A percentile compares a stretch with the other conserved stretches of the same genome.
These are phyloP conservation scores for Lotus japonicus DNA, from an alignment of 306 rosid genomes.

Conservation along the genomic window DNA sequence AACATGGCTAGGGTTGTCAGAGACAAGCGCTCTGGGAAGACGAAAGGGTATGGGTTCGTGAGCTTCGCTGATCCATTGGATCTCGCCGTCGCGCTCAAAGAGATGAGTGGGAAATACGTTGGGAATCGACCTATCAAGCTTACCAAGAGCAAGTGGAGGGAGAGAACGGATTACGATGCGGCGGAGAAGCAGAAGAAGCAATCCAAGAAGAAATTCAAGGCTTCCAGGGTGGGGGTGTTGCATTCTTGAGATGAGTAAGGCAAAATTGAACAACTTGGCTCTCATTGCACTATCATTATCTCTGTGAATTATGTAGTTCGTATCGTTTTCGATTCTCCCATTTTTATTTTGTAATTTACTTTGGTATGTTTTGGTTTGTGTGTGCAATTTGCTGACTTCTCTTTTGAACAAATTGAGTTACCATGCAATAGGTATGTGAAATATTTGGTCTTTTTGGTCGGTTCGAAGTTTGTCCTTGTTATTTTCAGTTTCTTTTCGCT, in stretches of 20 bases:
- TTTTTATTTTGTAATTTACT: not conserved
- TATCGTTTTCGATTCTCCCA: too few relatives aligned
- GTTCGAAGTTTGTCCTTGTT: too few relatives aligned
- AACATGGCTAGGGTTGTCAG: constrained; percentile 67
- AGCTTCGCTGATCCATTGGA: constrained; percentile 25
- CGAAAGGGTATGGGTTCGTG: constrained; percentile 24
- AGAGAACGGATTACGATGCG: constrained; percentile 61
- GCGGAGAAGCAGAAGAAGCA: constrained; percentile 57
- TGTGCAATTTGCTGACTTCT: too few relatives aligned
- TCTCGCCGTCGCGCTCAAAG: constrained; percentile 72
- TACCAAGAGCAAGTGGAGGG: constrained; percentile 82
- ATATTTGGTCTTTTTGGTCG: too few relatives aligned
- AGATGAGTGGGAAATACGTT: constrained; percentile 83
- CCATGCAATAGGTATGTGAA: too few relatives aligned
- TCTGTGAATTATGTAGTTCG: too few relatives aligned
- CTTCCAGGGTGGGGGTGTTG: constrained; percentile 56
- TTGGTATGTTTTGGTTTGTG: not conserved
- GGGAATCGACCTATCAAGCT: constrained; percentile 83
- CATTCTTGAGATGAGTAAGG: constrained; percentile 44
- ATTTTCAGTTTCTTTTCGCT: too few relatives aligned
- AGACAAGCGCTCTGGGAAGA: constrained; percentile 20
- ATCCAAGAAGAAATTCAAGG: constrained; percentile 54
- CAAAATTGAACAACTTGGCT: not conserved
- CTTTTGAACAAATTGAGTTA: too few relatives aligned
- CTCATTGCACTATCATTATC: too few relatives aligned